phyloP scores from a whole-genome alignment of 768 basidiomycete species.

The Aureoboletus auriporus region DNA sequence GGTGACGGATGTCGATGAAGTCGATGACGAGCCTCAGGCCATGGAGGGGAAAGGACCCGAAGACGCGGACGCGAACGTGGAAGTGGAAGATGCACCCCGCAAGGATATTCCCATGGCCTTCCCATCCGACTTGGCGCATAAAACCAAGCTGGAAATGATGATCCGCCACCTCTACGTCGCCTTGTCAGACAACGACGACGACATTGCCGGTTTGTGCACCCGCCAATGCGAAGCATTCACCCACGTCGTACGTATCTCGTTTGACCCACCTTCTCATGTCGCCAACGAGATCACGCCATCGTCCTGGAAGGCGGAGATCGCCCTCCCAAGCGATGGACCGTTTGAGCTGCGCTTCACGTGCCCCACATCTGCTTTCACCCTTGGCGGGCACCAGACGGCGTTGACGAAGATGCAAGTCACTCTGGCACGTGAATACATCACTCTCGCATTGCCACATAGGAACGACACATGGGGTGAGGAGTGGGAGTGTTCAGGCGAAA shows the following conservation, averaged over 20 bases:
- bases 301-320: background rate
- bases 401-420: background rate
- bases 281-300: background rate
- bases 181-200: background rate
- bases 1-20: background rate
- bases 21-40: background rate
- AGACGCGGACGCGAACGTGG: background rate
- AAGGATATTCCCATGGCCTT: background rate
- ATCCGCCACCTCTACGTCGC: background rate
- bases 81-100: background rate
- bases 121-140: background rate
- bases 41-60: no score
- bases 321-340: background rate
- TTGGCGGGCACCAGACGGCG: background rate
- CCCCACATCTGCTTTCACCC: background rate
- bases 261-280: background rate
- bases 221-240: background rate
- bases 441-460: background rate
- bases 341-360: background rate
- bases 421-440: background rate
- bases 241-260: background rate
- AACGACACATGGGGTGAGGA: background rate
- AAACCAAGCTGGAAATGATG: constrained; percentile 1
- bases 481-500: no score
- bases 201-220: constrained; percentile 2